A percentile compares a stretch with the other conserved stretches of the same genome.
Conservation (phyloP, 495 filamentous ascomycete genomes). For the Aspergillus conjunctus region DNA sequence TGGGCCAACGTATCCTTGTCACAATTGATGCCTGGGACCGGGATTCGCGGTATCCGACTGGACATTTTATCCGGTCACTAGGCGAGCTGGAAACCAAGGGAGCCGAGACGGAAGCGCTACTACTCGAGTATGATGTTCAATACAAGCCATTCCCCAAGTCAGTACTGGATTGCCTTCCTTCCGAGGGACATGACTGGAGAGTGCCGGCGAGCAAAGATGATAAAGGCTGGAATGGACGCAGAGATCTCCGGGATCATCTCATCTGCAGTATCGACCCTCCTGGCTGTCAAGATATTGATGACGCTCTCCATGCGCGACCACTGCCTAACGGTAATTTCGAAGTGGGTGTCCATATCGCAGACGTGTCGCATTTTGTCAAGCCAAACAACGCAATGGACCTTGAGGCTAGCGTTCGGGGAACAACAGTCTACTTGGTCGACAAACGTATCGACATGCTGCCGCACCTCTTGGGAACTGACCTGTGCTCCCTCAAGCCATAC, state of each 20-base stretch:
- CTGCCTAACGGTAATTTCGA: conserved; percentile 94
- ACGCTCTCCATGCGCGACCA: conserved; percentile 84
- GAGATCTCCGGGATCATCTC: conserved; percentile 80
- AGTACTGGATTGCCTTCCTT: conserved; percentile 88
- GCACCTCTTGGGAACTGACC: conserved; percentile 89
- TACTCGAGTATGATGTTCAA: conserved; percentile 95
- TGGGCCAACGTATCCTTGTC: conserved; percentile 92
- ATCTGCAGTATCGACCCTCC: conserved; percentile 98
- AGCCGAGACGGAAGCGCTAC: conserved; percentile 91
- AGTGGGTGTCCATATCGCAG: conserved; percentile 98
- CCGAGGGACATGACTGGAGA: conserved; percentile 91
- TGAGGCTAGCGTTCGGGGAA: conserved; percentile 90
- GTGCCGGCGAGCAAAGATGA: conserved; percentile 76
- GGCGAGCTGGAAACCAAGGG: conserved; percentile 94
- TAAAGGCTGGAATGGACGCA: conserved; percentile 79
- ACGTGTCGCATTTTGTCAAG: conserved; percentile 97
- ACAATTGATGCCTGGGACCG: conserved; percentile 95
- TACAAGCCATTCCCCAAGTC: conserved; percentile 96
- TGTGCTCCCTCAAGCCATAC: conserved; percentile 96
- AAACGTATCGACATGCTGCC: conserved; percentile 99
- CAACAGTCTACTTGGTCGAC: conserved; percentile 96
- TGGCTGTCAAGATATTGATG: conserved; percentile 97
- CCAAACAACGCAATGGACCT: conserved; percentile 96
- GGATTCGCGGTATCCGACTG: conserved; percentile 86
- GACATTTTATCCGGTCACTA: conserved; percentile 90